Conservation (phyloP, 768 basidiomycete genomes). For the Leucogyrophana mollusca region DNA sequence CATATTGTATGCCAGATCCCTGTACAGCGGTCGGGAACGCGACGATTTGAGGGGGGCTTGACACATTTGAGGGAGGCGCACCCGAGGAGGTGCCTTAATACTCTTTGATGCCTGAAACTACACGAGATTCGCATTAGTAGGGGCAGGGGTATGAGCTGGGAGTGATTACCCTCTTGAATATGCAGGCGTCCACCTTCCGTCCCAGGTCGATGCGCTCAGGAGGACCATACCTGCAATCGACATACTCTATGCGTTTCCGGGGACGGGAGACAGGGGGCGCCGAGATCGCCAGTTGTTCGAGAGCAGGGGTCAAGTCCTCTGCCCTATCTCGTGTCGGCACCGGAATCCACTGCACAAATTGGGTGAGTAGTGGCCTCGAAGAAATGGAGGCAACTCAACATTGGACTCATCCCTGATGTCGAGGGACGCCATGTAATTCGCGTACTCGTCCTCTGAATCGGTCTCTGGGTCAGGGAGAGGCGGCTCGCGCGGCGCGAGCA, state of each 20-base stretch:
- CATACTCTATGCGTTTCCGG: background rate
- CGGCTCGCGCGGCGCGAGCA: background rate
- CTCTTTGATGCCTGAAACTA: too few relatives aligned
- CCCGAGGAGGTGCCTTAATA: too few relatives aligned
- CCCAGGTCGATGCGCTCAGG: too few relatives aligned
- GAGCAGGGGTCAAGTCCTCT: slow-evolving; percentile 25
- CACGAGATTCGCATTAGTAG: too few relatives aligned
- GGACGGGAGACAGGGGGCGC: background rate
- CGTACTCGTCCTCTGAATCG: slow-evolving; percentile 22
- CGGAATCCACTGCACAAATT: slow-evolving; percentile 21
- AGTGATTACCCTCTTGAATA: too few relatives aligned
- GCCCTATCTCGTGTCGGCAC: slow-evolving; percentile 26
- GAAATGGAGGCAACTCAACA: slow-evolving; percentile 12
- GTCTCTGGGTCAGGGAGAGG: background rate
- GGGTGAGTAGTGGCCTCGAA: too few relatives aligned
- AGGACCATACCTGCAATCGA: too few relatives aligned
- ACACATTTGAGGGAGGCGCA: too few relatives aligned
- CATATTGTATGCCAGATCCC: slow-evolving; percentile 22
- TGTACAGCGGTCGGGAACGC: slow-evolving; percentile 14
- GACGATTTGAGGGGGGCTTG: too few relatives aligned
- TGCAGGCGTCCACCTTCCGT: too few relatives aligned
- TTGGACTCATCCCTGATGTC: slow-evolving; percentile 30
- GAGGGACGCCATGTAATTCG: slow-evolving; percentile 22
- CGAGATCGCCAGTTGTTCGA: too few relatives aligned
- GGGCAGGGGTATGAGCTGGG: too few relatives aligned